A percentile compares a stretch with the other conserved stretches of the same genome.
Conservation (phyloP, 495 filamentous ascomycete species). For the Lasiosphaeria ovina region DNA sequence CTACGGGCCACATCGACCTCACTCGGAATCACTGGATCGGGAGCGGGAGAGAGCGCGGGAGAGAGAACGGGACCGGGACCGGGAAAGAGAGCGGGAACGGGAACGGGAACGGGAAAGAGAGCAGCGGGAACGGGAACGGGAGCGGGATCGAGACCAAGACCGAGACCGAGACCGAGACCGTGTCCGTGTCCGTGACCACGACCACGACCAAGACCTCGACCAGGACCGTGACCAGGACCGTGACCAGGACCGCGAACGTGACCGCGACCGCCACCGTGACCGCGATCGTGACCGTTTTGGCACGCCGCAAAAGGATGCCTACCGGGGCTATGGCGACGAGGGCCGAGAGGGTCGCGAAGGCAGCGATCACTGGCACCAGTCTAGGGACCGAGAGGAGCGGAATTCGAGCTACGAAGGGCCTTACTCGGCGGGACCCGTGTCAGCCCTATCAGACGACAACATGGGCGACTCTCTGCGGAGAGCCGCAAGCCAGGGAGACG, state of each 20-base stretch:
- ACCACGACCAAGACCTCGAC: background rate
- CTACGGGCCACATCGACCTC: conserved; percentile 27
- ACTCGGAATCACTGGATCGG: conserved; percentile 41
- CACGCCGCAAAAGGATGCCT: conserved; percentile 35
- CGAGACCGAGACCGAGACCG: background rate
- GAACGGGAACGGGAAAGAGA: background rate
- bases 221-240: background rate
- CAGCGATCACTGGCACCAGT: conserved; percentile 44
- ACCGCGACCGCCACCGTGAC: background rate
- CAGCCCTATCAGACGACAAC: conserved; percentile 48
- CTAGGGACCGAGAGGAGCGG: conserved; percentile 39
- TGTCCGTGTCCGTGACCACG: conserved; percentile 27
- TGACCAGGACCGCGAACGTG: background rate
- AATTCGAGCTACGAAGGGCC: conserved; percentile 43
- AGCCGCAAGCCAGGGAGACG: conserved; percentile 40
- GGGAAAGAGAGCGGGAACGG: background rate
- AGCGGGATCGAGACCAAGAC: background rate
- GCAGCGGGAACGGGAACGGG: background rate
- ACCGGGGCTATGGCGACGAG: conserved; percentile 39
- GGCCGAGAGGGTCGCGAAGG: conserved; percentile 39
- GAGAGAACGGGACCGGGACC: conserved; percentile 1
- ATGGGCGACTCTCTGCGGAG: conserved; percentile 40
- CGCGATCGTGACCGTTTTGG: conserved; percentile 37
- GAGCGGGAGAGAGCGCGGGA: conserved; percentile 27
- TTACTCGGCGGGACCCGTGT: conserved; percentile 38